Evolutionary conservation across 2,329 filamentous ascomycete species (phyloP), one percentile per base, ranked within the genome.

Genomic region (Ascochyta viciae-villosae): DNA sequence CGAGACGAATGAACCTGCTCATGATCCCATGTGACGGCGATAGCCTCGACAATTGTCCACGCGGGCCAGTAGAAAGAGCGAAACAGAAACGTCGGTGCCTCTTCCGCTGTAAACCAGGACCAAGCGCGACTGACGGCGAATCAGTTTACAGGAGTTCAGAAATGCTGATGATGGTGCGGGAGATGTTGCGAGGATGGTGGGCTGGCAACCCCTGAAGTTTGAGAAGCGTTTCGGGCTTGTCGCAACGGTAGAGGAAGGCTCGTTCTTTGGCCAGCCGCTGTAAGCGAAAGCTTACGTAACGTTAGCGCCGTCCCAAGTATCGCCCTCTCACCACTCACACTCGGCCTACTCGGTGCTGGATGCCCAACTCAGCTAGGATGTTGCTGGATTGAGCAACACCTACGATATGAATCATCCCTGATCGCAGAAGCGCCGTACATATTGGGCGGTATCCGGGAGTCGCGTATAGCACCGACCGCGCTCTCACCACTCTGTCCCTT

Each of bases 221-320:
- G 61, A 67, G 56, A 52, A 62, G 61, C 58, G 66, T 69, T 67
- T 67, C 64, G 64, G 50, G 27, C 58, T 41, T 55, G 64, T 68
- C 65, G 63, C 65, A 59, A 60, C 46, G 53, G 53, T 35, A 23
- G 24, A 55, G 29, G 46, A 35, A 50, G 46, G 34, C 46, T 35
- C 46, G 46, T 46, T 46, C 35, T 40, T 46, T 50, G 46, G 42
- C 31, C 41, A 34, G 37, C 37, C 46, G 41, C 46, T 27, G 29
- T 54, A 50, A 35, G 40, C 46, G 45, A 38, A 2, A 13, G 53
- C 46, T 55, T 50, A 50, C 41, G 31, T 55, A 55, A 55, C 24
- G 6, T 22, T 31, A 38, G n/a, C 22, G n/a, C 6, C 9, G 41
- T 50, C 46, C 19, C 19, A 27, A 42, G 24, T 38, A 3, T 31